Evolutionary conservation across 441 rosid genomes (phyloP), one percentile per base, ranked within the genome.

Genomic region (Populus tomentosa): DNA sequence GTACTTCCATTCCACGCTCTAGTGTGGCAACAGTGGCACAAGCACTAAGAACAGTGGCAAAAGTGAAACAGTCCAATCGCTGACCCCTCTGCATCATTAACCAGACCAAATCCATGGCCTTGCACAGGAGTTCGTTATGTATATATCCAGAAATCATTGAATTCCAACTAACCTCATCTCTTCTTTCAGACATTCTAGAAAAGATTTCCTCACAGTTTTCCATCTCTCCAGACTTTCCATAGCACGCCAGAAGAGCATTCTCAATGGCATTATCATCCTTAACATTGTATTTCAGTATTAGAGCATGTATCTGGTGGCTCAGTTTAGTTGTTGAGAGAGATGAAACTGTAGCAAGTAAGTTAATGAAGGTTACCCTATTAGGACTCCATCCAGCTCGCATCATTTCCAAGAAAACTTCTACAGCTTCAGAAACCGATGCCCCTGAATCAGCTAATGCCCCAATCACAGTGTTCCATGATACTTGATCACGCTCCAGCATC

Each of bases 41-140:
- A 69, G 98, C 98, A 76, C 98, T 94, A 61, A 94, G 95, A 86
- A 94, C 91, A 2, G 98, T 93, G 65, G 98, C 98, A 84, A 91
- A 89, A 81, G 92, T 89, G 89, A 88, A 93, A 70, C 76, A 73
- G 81, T 91, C 98, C 85, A 94, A 79, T 74, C 81, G 85, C 77
- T 88, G 92, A 76, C 98, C 97, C 32, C 80, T 85, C 77, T 86
- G 94, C 89, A 91, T 79, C 93, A 93, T 86, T 78, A 81, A 82
- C 91, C 90, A 93, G 50, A 90, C 93, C 86, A 93, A 81, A 83
- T 89, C 89, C 89, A 93, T 87, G 75, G 97, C 98, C 81, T 94
- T 86, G 75, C 85, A 74, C 80, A 93, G 82, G 36, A 79, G 80
- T 69, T 89, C 98, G 69, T 89, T 93, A 79, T 91, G 97, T 82